phyloP scores from a whole-genome alignment of 495 filamentous ascomycete species.

The Saxispiralis lemnorum region DNA sequence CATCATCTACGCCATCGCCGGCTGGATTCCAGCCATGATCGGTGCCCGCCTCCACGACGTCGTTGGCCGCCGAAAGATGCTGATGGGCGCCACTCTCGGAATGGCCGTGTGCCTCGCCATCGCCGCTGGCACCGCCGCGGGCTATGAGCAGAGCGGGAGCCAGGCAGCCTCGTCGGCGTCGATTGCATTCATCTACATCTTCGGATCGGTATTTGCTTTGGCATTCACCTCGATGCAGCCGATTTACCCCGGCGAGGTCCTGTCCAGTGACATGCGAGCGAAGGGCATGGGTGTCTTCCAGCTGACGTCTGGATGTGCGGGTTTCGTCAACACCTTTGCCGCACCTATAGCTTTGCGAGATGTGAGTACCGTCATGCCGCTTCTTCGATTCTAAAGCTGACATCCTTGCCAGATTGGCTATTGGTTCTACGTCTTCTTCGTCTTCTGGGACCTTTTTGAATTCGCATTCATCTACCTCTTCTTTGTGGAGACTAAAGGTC shows the following conservation, averaged over 20 bases:
- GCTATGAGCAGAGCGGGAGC: not conserved
- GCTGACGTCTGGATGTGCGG: too few relatives aligned
- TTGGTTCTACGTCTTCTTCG: slow-evolving; percentile 10
- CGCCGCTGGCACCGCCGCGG: slow-evolving; percentile 12
- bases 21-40: slow-evolving; percentile 12
- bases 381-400: not conserved
- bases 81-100: slow-evolving; percentile 10
- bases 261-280: too few relatives aligned
- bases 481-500: slow-evolving; percentile 3
- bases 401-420: slow-evolving; percentile 12
- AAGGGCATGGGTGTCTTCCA: too few relatives aligned
- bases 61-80: slow-evolving; percentile 16
- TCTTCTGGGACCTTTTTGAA: not conserved
- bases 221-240: too few relatives aligned
- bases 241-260: too few relatives aligned
- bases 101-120: slow-evolving; percentile 11
- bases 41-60: slow-evolving; percentile 15
- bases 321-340: too few relatives aligned
- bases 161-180: too few relatives aligned
- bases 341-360: too few relatives aligned
- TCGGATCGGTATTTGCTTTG: too few relatives aligned
- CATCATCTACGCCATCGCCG: slow-evolving; percentile 13
- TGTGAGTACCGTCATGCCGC: too few relatives aligned
- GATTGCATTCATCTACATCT: too few relatives aligned
- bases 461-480: slow-evolving; percentile 1